A percentile compares a stretch with the other conserved stretches of the same genome.
These are phyloP conservation scores for Pythium graminicola DNA, from an alignment of 352 stramenopile species.

Conservation along the genomic window DNA sequence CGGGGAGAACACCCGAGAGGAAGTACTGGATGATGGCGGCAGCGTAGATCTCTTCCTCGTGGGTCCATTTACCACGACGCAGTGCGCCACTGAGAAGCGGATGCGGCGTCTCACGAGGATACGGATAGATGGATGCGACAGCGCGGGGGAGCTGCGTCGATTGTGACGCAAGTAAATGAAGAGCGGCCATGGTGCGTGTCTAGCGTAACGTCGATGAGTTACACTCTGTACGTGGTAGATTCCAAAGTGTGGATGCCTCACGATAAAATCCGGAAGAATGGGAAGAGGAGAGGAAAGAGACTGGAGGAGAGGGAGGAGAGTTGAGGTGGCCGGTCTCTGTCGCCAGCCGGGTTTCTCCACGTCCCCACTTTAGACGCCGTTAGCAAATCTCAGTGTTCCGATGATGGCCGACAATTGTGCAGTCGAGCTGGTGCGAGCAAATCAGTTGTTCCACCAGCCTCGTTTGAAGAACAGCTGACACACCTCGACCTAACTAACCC, in stretches of 20 bases:
- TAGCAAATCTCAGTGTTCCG: slow-evolving; percentile 7
- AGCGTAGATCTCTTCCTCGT: slow-evolving; percentile 54
- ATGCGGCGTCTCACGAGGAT: slow-evolving; percentile 11
- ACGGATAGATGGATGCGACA: slow-evolving; percentile 7
- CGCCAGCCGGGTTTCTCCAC: background rate
- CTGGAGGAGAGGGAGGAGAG: background rate
- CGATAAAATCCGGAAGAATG: slow-evolving; percentile 2
- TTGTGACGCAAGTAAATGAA: slow-evolving; percentile 16
- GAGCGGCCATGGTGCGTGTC: slow-evolving; percentile 10
- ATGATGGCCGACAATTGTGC: slow-evolving; percentile 1
- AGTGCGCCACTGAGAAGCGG: slow-evolving; percentile 17
- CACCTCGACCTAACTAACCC: background rate
- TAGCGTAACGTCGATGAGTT: background rate
- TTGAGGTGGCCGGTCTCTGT: slow-evolving; percentile 12
- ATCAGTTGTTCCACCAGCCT: background rate
- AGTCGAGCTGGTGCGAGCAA: background rate
- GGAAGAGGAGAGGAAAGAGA: background rate
- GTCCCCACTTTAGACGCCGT: background rate
- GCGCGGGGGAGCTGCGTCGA: slow-evolving; percentile 14
- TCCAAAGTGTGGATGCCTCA: slow-evolving; percentile 13
- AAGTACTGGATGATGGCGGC: slow-evolving; percentile 67
- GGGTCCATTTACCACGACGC: slow-evolving; percentile 61
- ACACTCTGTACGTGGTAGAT: background rate
- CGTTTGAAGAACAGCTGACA: background rate
- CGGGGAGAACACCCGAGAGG: slow-evolving; percentile 46